These are phyloP conservation scores for Asterionellopsis glacialis DNA, from an alignment of 108 stramenopile species.

Conservation along the genomic window DNA sequence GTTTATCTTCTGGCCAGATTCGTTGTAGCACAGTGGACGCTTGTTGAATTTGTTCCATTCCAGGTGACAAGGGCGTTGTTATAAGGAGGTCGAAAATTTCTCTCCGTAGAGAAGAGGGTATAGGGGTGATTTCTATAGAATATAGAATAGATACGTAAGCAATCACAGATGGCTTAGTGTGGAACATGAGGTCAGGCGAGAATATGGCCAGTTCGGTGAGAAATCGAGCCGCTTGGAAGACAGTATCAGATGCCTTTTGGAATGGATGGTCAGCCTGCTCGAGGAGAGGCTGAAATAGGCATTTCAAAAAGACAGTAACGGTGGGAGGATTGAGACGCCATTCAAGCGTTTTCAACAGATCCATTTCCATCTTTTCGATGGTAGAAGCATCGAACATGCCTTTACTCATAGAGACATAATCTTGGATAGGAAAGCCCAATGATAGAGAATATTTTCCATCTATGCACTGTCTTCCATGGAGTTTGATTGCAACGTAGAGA, in stretches of 20 bases:
- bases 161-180: slow-evolving; percentile 53
- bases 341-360: slow-evolving; percentile 45
- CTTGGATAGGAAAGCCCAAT: slow-evolving; percentile 40
- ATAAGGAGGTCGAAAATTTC: no score
- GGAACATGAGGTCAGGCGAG: slow-evolving; percentile 36
- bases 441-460: slow-evolving; percentile 4
- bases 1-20: no score
- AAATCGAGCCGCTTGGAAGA: slow-evolving; percentile 57
- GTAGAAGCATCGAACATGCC: slow-evolving; percentile 60
- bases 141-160: slow-evolving; percentile 64
- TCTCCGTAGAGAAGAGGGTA: no score
- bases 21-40: no score
- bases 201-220: slow-evolving; percentile 72
- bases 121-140: slow-evolving; percentile 42
- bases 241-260: slow-evolving; percentile 38
- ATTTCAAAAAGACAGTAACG: slow-evolving; percentile 34
- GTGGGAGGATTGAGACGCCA: slow-evolving; percentile 77
- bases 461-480: slow-evolving; percentile 19
- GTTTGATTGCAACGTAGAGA: slow-evolving; percentile 73
- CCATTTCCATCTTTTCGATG: slow-evolving; percentile 58
- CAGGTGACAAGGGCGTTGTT: no score
- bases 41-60: no score
- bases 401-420: slow-evolving; percentile 49
- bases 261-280: slow-evolving; percentile 11
- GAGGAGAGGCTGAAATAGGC: slow-evolving; percentile 36